phyloP scores from a whole-genome alignment of 345 rosid genomes.

The Populus pruinosa region DNA sequence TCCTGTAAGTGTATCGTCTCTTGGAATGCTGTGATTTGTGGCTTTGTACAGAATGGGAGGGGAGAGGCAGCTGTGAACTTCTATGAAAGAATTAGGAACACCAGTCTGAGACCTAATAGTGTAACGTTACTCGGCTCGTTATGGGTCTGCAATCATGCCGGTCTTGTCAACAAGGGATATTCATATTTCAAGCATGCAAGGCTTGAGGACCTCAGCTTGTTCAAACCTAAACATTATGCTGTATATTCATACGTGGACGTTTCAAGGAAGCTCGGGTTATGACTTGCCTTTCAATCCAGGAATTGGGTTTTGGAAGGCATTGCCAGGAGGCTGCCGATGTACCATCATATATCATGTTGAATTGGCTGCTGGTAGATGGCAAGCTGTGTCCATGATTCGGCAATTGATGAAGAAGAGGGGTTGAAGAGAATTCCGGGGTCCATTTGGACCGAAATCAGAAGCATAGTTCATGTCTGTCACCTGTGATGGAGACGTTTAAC shows the following conservation, averaged over 20 bases:
- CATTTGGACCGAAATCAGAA: slow-evolving; percentile 70
- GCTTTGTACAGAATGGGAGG: slow-evolving; percentile 74
- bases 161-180: slow-evolving; percentile 60
- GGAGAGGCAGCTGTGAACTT: slow-evolving; percentile 60
- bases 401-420: slow-evolving; percentile 56
- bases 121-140: slow-evolving; percentile 66
- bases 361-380: slow-evolving; percentile 66
- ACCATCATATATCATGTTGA: slow-evolving; percentile 75
- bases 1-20: slow-evolving; percentile 42
- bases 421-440: slow-evolving; percentile 63
- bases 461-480: slow-evolving; percentile 53
- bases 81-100: slow-evolving; percentile 42
- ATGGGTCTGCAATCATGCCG: slow-evolving; percentile 80
- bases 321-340: slow-evolving; percentile 84
- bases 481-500: slow-evolving; percentile 21
- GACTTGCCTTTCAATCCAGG: slow-evolving; percentile 67
- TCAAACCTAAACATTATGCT: slow-evolving; percentile 54
- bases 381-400: slow-evolving; percentile 44
- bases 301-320: slow-evolving; percentile 83
- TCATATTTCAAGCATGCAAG: slow-evolving; percentile 49
- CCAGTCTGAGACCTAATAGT: slow-evolving; percentile 49
- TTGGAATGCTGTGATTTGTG: slow-evolving; percentile 78
- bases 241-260: slow-evolving; percentile 22
- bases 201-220: slow-evolving; percentile 29
- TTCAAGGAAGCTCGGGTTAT: slow-evolving; percentile 54